phyloP scores from a whole-genome alignment of 73 alveolate genomes.

The Diophrys sp. region DNA sequence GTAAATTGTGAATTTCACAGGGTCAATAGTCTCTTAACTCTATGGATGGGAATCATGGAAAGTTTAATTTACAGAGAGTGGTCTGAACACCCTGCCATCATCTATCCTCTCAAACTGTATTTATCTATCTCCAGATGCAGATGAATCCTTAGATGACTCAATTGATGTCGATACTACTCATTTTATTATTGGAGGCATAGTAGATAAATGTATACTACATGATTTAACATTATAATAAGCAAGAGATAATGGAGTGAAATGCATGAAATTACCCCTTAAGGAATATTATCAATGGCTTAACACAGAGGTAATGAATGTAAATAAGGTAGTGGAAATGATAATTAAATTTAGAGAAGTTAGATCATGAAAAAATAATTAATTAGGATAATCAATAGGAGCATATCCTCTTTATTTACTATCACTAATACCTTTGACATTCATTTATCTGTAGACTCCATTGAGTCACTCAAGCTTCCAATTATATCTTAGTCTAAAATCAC shows the following conservation, averaged over 20 bases:
- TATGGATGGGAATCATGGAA: neutral
- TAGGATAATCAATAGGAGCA: no score
- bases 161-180: neutral
- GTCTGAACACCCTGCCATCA: neutral
- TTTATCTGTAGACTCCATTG: no score
- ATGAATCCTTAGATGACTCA: neutral
- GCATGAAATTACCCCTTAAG: conserved; percentile 1
- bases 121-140: conserved; percentile 23
- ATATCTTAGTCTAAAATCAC: no score
- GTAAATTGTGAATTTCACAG: neutral
- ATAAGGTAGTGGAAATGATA: conserved; percentile 6
- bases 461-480: no score
- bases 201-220: neutral
- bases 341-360: conserved; percentile 18
- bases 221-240: conserved; percentile 2
- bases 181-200: conserved; percentile 18
- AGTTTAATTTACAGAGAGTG: neutral
- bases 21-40: neutral
- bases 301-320: conserved; percentile 3
- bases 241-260: neutral
- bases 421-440: no score
- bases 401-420: no score
- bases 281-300: conserved; percentile 1
- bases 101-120: neutral
- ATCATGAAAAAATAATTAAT: neutral